A percentile compares a stretch with the other conserved stretches of the same genome.
Evolutionary conservation across 768 basidiomycete genomes (phyloP).

Genomic region (Suillus plorans): DNA sequence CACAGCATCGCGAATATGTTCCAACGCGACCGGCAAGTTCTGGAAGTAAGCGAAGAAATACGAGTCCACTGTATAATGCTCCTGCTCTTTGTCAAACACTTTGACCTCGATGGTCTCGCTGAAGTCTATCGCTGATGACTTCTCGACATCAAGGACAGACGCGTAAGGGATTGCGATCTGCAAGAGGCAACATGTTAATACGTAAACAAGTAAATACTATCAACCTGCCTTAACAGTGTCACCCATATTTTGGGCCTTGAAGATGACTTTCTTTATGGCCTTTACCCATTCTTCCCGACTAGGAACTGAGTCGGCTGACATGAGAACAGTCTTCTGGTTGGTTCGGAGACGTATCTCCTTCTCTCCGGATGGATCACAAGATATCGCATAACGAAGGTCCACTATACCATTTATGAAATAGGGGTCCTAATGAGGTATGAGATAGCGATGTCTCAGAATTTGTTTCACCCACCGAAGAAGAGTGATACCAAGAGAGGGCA

Average conservation of each 20-base stretch:
- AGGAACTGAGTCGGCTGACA: conserved; percentile 78
- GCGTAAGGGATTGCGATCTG: conserved; percentile 95
- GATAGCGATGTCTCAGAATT: conserved; percentile 3
- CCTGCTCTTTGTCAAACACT: conserved; percentile 65
- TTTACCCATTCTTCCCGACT: conserved; percentile 96
- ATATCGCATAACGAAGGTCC: conserved; percentile 90
- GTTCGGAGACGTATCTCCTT: conserved; percentile 83
- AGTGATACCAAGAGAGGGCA: conserved; percentile 95
- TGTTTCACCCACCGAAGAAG: conserved; percentile 62
- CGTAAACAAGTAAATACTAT: neutral
- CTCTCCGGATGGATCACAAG: conserved; percentile 79
- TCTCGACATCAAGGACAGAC: conserved; percentile 84
- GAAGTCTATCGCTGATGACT: conserved; percentile 88
- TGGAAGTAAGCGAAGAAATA: conserved; percentile 97
- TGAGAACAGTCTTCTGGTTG: conserved; percentile 68
- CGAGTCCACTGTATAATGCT: conserved; percentile 73
- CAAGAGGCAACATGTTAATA: conserved; percentile 10
- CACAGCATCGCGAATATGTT: conserved; percentile 79
- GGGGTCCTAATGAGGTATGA: conserved; percentile 64
- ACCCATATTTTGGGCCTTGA: conserved; percentile 95
- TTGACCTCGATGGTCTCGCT: conserved; percentile 96
- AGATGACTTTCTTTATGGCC: conserved; percentile 89
- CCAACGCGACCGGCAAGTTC: conserved; percentile 72
- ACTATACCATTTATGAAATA: conserved; percentile 97
- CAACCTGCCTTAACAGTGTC: conserved; percentile 83